Conservation (phyloP, 2,329 filamentous ascomycete genomes). For the Scytalidium sp. region DNA sequence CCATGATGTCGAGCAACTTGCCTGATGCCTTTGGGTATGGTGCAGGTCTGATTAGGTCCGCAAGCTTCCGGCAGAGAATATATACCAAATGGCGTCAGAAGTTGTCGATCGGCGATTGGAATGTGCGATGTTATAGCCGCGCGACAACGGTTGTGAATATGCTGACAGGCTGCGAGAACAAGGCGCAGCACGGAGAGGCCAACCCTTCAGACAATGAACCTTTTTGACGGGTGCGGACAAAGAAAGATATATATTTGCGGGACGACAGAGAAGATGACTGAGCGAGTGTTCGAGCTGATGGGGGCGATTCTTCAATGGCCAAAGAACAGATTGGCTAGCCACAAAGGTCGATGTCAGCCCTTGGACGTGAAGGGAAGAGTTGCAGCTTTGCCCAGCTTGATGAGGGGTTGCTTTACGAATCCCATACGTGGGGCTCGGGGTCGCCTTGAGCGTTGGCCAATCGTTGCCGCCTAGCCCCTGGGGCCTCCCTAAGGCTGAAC, state of each 20-base stretch:
- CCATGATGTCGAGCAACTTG: constrained; percentile 20
- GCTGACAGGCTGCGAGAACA: not conserved
- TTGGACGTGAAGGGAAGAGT: not conserved
- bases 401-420: not conserved
- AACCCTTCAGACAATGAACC: not conserved
- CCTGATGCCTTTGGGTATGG: constrained; percentile 1
- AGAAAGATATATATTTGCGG: not conserved
- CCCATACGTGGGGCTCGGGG: not conserved
- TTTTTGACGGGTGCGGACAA: not conserved
- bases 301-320: not conserved
- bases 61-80: not conserved
- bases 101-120: not conserved
- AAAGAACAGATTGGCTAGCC: not conserved
- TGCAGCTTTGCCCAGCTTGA: not conserved
- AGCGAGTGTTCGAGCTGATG: not conserved
- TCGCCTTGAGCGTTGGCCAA: not conserved
- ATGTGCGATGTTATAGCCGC: not conserved
- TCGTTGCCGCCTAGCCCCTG: not conserved
- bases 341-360: not conserved
- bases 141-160: constrained; percentile 1
- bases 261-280: not conserved
- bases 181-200: not conserved
- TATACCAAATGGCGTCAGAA: not conserved
- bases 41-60: not conserved
- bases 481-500: not conserved